Evolutionary conservation across 2,329 filamentous ascomycete species (phyloP).

Genomic region (Chaetomiaceae sp.): DNA sequence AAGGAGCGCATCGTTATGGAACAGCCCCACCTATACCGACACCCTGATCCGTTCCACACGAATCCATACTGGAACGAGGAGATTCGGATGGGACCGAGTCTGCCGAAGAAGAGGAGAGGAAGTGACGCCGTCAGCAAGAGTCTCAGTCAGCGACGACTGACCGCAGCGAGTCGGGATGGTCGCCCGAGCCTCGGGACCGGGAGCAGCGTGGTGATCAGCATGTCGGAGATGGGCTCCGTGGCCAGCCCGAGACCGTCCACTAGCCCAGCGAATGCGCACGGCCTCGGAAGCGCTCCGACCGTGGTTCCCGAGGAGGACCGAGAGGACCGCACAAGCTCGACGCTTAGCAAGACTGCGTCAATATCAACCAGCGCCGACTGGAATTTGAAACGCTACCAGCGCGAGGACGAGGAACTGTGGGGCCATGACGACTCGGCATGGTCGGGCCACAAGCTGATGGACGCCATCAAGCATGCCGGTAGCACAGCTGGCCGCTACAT

Average conservation of each 20-base stretch:
- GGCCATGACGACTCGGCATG: constrained; percentile 54
- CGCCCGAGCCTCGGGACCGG: constrained; percentile 33
- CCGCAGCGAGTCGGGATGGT: constrained; percentile 48
- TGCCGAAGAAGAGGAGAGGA: constrained; percentile 54
- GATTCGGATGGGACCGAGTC: constrained; percentile 71
- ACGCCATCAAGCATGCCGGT: constrained; percentile 53
- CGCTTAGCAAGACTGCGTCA: constrained; percentile 32
- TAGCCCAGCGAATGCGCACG: constrained; percentile 25
- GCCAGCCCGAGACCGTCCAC: constrained; percentile 21
- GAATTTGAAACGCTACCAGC: constrained; percentile 74
- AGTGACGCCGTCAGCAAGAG: constrained; percentile 43
- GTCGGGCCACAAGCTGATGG: constrained; percentile 51
- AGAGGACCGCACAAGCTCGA: constrained; percentile 36
- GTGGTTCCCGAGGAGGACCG: constrained; percentile 44
- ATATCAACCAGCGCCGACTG: constrained; percentile 50
- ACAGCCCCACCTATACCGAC: constrained; percentile 67
- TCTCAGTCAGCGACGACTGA: constrained; percentile 54
- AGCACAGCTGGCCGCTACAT: constrained; percentile 49
- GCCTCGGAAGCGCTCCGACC: constrained; percentile 37
- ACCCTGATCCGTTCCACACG: constrained; percentile 76
- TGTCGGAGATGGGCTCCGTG: constrained; percentile 20
- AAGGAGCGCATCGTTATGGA: constrained; percentile 60
- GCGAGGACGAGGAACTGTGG: constrained; percentile 85
- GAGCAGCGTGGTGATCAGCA: constrained; percentile 34
- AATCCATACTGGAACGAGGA: constrained; percentile 88